These are phyloP conservation scores for Ambrosiella beaveri DNA, from an alignment of 2,329 filamentous ascomycete genomes.

Conservation along the genomic window DNA sequence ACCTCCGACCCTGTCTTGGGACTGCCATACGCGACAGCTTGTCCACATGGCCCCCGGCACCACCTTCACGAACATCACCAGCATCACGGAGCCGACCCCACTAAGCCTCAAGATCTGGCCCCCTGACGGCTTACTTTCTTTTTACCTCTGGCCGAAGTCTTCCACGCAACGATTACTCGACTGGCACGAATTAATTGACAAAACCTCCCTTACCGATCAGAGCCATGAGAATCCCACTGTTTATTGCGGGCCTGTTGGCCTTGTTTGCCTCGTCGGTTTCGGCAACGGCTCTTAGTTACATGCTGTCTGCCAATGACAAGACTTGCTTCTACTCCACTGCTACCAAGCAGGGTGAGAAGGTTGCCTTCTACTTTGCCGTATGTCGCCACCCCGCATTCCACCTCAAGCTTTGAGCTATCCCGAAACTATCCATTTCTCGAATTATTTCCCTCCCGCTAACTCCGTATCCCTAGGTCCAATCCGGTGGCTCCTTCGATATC, in stretches of 20 bases:
- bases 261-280: constrained; percentile 52
- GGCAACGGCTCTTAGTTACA: constrained; percentile 88
- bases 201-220: neutral
- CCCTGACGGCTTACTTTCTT: neutral
- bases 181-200: neutral
- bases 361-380: constrained; percentile 98
- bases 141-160: neutral
- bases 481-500: constrained; percentile 91
- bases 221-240: constrained; percentile 47
- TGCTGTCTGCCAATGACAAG: constrained; percentile 75
- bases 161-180: neutral
- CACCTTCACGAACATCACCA: neutral
- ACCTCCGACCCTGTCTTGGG: neutral
- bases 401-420: neutral
- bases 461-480: constrained; percentile 57
- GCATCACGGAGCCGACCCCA: neutral
- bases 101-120: neutral
- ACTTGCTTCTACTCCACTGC: constrained; percentile 85
- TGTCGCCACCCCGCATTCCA: constrained; percentile 19
- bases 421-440: neutral
- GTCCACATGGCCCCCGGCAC: constrained; percentile 9
- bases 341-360: constrained; percentile 63
- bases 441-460: neutral
- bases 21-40: constrained; percentile 15
- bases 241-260: constrained; percentile 54